These are phyloP conservation scores for Gracilaria vermiculophylla DNA, from an alignment of 23 red algal genomes.

Conservation along the genomic window DNA sequence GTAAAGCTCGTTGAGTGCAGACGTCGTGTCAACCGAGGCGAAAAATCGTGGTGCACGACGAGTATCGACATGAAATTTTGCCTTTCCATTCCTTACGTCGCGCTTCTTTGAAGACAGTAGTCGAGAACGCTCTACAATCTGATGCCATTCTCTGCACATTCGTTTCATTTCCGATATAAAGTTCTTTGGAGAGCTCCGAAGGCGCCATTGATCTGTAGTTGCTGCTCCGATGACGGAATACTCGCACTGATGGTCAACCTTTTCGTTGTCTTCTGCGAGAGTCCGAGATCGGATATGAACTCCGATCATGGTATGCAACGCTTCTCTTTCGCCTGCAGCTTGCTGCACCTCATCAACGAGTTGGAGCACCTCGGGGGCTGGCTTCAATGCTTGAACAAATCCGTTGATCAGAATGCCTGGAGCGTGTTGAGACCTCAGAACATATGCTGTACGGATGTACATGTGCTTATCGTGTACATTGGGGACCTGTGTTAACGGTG, in stretches of 20 bases:
- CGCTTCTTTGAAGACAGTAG: background rate
- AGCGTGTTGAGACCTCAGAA: conserved; percentile 20
- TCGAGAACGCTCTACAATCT: background rate
- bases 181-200: background rate
- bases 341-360: background rate
- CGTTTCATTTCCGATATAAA: conserved; percentile 35
- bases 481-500: background rate
- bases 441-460: conserved; percentile 68
- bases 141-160: background rate
- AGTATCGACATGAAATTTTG: background rate
- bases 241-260: conserved; percentile 52
- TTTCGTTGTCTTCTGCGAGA: conserved; percentile 23
- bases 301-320: conserved; percentile 34
- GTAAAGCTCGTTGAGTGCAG: conserved; percentile 3
- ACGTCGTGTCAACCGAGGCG: conserved; percentile 29
- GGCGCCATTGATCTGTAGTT: conserved; percentile 38
- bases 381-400: conserved; percentile 37
- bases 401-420: conserved; percentile 29
- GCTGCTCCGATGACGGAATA: conserved; percentile 37
- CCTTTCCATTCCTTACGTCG: background rate
- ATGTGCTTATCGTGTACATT: conserved; percentile 32
- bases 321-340: background rate
- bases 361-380: background rate
- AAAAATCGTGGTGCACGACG: conserved; percentile 33
- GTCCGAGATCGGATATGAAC: conserved; percentile 67